Evolutionary conservation across 352 stramenopile species (phyloP), one percentile per base, ranked within the genome.

Genomic region (Globisporangium viniferum): DNA sequence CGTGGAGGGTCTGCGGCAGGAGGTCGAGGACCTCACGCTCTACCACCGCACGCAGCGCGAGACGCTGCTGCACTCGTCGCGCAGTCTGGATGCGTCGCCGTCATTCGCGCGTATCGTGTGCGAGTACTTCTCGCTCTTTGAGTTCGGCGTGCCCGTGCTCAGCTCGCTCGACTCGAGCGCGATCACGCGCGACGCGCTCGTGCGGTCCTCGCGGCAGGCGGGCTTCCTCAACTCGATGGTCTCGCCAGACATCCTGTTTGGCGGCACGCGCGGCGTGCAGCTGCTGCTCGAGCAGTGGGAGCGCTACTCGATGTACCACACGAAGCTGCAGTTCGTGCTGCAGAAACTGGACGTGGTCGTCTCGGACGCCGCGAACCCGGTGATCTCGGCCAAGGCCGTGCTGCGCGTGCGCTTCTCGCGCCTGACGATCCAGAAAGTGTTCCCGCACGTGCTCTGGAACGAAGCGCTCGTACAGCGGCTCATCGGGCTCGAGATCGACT

Each of bases 121-220:
- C 55, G 80, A 91, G 64, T 91, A 91, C 71, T 89, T 89, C 54
- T 73, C 71, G 18, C 74, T 86, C 57, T 91, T 91, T 67, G 82
- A 82, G 36, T 79, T 80, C 65, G 82, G 82, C 31, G 73, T 89
- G 5, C 81, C 80, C 1, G 66, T 86, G 14, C 46, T 70, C 5
- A 44, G 74, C 5, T 61, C 67, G 31, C 31, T 60, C 7, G 55
- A 60, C 18, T 57, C 54, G 41, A 65, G 63, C 60, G 71, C 75
- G 29, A 72, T 78, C 58, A 18, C 74, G 9, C 18, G 48, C 48
- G 65, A 70, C 48, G 59, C 57, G 49, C 65, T 70, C 66, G 59
- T 74, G 36, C 58, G 75, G 5, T 77, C 69, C 18, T 76, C 75
- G 6, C 53, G 67, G 31, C 76, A 86, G 33, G 62, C 59, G 15